Percentiles rank a stretch among this genome's conserved stretches.
These are phyloP conservation scores for Cyamopsis tetragonoloba DNA, from an alignment of 306 rosid genomes.

Conservation along the genomic window DNA sequence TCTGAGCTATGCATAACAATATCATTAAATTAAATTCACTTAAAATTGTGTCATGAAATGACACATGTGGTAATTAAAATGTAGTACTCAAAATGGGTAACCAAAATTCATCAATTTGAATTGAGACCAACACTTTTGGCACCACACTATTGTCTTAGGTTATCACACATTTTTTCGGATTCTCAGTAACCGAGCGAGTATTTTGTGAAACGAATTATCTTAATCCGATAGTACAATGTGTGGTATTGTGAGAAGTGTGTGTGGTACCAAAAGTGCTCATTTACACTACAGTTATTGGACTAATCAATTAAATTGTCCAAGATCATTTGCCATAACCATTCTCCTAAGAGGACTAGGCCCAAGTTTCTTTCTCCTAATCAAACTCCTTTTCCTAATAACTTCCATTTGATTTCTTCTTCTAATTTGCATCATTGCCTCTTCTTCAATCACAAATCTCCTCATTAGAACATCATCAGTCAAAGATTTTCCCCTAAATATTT, in stretches of 20 bases:
- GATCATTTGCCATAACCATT: constrained; percentile 59
- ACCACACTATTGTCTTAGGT: no score
- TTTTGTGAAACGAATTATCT: no score
- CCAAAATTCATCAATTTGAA: background rate
- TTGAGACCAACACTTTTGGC: background rate
- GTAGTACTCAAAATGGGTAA: no score
- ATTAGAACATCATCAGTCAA: constrained; percentile 87
- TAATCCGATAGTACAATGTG: no score
- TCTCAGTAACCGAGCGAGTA: no score
- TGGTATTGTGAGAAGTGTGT: no score
- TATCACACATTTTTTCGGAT: no score
- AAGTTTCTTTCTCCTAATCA: constrained; percentile 61
- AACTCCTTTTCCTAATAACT: constrained; percentile 60
- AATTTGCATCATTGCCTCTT: constrained; percentile 96
- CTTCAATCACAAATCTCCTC: constrained; percentile 88
- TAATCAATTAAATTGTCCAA: constrained; percentile 22
- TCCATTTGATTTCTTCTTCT: constrained; percentile 90
- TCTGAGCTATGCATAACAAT: background rate
- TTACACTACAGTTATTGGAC: constrained; percentile 10
- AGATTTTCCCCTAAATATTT: constrained; percentile 83
- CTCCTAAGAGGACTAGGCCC: constrained; percentile 90
- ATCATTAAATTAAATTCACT: background rate
- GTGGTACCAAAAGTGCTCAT: no score
- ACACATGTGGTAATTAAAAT: constrained; percentile 5
- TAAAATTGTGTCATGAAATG: constrained; percentile 11